These are phyloP conservation scores for Spirogloea muscicola DNA, from an alignment of 139 green algal species.

Conservation along the genomic window DNA sequence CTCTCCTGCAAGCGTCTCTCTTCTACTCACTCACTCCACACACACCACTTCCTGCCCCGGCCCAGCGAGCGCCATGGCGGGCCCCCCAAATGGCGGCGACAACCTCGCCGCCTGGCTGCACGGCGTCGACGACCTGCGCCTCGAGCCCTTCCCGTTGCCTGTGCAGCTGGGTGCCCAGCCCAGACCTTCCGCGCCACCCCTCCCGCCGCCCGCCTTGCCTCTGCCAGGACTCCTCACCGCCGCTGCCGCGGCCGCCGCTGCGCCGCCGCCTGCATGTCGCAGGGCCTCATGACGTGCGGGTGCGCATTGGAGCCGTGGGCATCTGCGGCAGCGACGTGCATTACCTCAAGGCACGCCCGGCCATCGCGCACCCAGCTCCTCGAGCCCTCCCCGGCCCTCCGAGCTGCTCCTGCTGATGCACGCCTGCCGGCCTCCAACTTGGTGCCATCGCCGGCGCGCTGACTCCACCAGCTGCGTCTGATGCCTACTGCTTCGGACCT, in stretches of 20 bases:
- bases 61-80: no score
- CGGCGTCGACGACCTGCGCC: conserved; percentile 26
- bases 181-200: no score
- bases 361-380: not conserved
- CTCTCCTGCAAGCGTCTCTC: no score
- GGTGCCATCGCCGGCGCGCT: no score
- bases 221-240: no score
- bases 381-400: not conserved
- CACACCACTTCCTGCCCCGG: no score
- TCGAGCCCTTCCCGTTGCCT: no score
- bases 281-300: conserved; percentile 35
- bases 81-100: conserved; percentile 11
- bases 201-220: no score
- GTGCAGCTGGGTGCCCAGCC: no score
- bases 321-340: conserved; percentile 47
- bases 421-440: not conserved
- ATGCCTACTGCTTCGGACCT: no score
- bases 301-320: conserved; percentile 36
- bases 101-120: conserved; percentile 42
- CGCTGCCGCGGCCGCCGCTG: not conserved
- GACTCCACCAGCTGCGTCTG: no score
- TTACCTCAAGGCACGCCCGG: conserved; percentile 23
- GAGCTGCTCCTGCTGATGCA: not conserved
- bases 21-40: no score
- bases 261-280: not conserved